Percentiles rank a stretch among this genome's conserved stretches.
phyloP scores from a whole-genome alignment of 2,329 filamentous ascomycete genomes.

The Colletotrichum destructivum region DNA sequence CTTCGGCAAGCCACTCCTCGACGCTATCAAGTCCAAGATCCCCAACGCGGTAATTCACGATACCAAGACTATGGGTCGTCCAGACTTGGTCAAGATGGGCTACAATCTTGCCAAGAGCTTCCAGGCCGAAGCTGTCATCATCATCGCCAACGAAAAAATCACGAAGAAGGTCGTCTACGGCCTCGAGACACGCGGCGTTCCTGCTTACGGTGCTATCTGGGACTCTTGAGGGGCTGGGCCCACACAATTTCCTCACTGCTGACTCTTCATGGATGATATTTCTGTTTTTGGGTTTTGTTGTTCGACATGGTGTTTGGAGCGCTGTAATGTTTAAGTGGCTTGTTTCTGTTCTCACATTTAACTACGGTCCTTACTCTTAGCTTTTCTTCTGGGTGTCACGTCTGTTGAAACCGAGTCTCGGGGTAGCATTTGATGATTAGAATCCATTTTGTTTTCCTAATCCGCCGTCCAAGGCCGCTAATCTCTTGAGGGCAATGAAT shows the following conservation, averaged over 20 bases:
- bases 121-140: slow-evolving; percentile 77
- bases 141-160: slow-evolving; percentile 79
- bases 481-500: too few relatives aligned
- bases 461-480: too few relatives aligned
- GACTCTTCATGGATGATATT: background rate
- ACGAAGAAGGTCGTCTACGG: slow-evolving; percentile 79
- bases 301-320: too few relatives aligned
- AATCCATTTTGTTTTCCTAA: background rate
- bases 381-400: background rate
- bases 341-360: background rate
- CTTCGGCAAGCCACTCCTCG: slow-evolving; percentile 72
- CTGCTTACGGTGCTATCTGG: slow-evolving; percentile 82
- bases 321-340: background rate
- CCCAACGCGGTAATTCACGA: slow-evolving; percentile 78
- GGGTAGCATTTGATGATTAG: background rate
- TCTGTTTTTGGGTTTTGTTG: too few relatives aligned
- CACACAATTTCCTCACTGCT: background rate
- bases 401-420: too few relatives aligned
- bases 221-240: slow-evolving; percentile 61
- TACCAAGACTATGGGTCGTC: slow-evolving; percentile 71
- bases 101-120: slow-evolving; percentile 70
- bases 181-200: slow-evolving; percentile 75
- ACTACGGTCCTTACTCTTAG: background rate
- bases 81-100: slow-evolving; percentile 66
- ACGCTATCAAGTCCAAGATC: slow-evolving; percentile 71